Base-by-base conservation (phyloP, 202 grass and related monocot species). In the Hordeum pubiflorum region DNA sequence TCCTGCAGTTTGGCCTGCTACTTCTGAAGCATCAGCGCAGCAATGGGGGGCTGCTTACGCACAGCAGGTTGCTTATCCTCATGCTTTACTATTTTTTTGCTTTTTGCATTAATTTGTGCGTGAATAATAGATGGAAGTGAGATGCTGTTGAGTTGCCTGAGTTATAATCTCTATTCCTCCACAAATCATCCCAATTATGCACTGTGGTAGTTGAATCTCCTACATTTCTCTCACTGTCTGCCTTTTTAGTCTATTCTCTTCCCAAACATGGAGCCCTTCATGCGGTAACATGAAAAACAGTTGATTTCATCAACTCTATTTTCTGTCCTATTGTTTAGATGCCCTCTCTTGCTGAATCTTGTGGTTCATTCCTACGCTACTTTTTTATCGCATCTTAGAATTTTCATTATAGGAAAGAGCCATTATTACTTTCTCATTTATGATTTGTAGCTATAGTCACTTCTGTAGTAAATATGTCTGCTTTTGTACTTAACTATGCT, bases 41-140 rank as follows among this genome's bases (percentile, higher is more conserved):
- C 50, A 54, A 54, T 99, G 92, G 92, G 81, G 79, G 44, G 75
- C 89, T 84, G 79, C 81, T 63, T 99, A 99, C 89, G 80, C 96
- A 63, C 88, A 81, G 14, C 96, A 99, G 90, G 96, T 95, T 68
- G 23, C 4, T 43, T 48, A 32, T 72, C 41, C 48, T 48, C 23
- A 72, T 17, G 68, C 23, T 50, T 44, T 15, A 44, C 68, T 77
- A 54, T 21, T 76, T 34, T 33, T 5, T 29, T 77, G 52, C 18
- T 76, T 34, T 33, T 5, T 82, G 52, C 48, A 55, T 54, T 79
- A 36, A 61, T 58, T 59, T 37, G 37, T 38, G 29, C 14, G 56
- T 48, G 22, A 27, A 50, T 65, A 48, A 33, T 33, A 55, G 31
- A 33, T 33, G 43, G 31, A 14, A 63, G 9, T 56, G 13, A 11